These are phyloP conservation scores for Pythium aristosporum DNA, from an alignment of 352 stramenopile genomes.

Conservation along the genomic window DNA sequence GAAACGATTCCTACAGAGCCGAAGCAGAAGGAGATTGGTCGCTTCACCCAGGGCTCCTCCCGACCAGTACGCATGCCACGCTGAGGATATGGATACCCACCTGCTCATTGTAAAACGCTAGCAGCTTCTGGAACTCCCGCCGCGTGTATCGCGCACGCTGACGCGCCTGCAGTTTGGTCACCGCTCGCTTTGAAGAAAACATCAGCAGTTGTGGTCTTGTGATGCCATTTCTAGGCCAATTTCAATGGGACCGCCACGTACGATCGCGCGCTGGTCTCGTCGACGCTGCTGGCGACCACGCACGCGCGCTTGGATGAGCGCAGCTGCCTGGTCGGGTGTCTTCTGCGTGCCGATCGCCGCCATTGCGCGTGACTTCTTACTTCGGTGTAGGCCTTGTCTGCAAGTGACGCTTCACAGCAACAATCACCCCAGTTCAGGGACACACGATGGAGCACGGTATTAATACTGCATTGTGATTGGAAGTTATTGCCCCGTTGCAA, in stretches of 20 bases:
- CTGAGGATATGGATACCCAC: not conserved
- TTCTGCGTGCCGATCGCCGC: constrained; percentile 23
- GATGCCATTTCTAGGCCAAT: not conserved
- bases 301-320: constrained; percentile 54
- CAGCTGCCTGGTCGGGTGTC: constrained; percentile 41
- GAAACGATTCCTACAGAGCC: constrained; percentile 36
- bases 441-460: not conserved
- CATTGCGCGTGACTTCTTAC: not conserved
- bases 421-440: not conserved
- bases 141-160: constrained; percentile 61
- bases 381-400: not conserved
- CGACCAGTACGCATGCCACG: no score
- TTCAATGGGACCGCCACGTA: constrained; percentile 22
- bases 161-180: constrained; percentile 54
- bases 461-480: no score
- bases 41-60: no score
- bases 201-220: not conserved
- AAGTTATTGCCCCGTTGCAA: no score
- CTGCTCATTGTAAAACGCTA: constrained; percentile 56
- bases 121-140: constrained; percentile 46
- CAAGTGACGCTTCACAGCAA: constrained; percentile 2
- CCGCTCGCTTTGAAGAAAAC: constrained; percentile 34
- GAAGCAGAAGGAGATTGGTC: no score
- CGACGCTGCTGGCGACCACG: constrained; percentile 38
- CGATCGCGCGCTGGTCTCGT: constrained; percentile 32